A percentile compares a stretch with the other conserved stretches of the same genome.
Evolutionary conservation across 371 early-diverging fungal species (phyloP).

Genomic region (Actinomucor elegans): DNA sequence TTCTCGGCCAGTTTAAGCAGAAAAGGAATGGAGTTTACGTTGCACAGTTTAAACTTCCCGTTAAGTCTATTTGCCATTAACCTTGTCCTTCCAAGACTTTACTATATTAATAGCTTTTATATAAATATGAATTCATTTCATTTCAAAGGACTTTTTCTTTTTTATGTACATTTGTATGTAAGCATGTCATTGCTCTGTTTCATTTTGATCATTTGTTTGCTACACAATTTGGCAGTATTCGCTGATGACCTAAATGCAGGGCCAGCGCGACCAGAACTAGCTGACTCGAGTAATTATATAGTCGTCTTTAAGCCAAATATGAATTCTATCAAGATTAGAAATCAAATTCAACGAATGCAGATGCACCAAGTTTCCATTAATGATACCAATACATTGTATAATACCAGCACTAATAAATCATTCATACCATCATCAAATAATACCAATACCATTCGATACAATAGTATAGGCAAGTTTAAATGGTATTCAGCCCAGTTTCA

Average conservation of each 20-base stretch:
- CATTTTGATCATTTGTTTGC: neutral
- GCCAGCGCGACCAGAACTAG: conserved; percentile 14
- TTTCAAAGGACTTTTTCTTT: neutral
- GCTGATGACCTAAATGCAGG: conserved; percentile 6
- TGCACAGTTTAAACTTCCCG: neutral
- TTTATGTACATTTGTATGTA: neutral
- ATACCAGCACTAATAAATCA: neutral
- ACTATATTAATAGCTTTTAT: neutral
- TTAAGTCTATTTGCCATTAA: neutral
- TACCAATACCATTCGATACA: conserved; percentile 5
- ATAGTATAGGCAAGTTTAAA: conserved; percentile 39
- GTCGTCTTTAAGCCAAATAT: conserved; percentile 36
- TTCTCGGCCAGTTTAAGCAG: too few species aligned
- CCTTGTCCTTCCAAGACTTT: neutral
- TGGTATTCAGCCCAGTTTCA: conserved; percentile 41
- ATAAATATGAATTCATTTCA: neutral
- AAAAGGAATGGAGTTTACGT: too few species aligned
- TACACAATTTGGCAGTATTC: neutral
- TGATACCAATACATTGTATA: neutral
- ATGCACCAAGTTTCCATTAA: conserved; percentile 7
- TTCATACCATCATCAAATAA: neutral
- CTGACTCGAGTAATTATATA: conserved; percentile 30
- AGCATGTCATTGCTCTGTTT: too few species aligned
- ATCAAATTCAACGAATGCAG: conserved; percentile 31
- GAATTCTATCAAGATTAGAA: conserved; percentile 16